phyloP scores from a whole-genome alignment of 345 rosid species.

The Camelina sativa region DNA sequence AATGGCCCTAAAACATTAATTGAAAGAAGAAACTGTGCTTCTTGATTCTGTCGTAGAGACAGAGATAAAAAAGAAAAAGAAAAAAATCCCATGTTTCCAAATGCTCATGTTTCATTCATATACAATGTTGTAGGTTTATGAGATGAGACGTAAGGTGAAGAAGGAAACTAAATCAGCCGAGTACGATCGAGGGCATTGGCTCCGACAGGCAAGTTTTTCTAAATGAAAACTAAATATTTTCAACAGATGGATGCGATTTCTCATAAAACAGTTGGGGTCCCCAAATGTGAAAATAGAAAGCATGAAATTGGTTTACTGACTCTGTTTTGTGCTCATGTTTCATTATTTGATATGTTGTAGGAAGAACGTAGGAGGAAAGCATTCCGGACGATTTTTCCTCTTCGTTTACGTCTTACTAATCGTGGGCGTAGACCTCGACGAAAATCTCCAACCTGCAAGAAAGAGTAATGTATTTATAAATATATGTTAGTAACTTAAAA shows the following conservation, averaged over 20 bases:
- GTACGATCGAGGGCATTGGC: too few relatives aligned
- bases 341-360: not conserved
- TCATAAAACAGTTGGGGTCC: too few relatives aligned
- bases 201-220: not conserved
- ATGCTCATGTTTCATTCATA: too few relatives aligned
- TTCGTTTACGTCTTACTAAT: not conserved
- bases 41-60: too few relatives aligned
- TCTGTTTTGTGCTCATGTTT: not conserved
- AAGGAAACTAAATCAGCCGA: too few relatives aligned
- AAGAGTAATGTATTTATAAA: not conserved
- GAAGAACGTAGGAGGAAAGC: not conserved
- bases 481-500: too few relatives aligned
- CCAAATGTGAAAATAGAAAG: not conserved
- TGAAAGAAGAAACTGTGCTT: too few relatives aligned
- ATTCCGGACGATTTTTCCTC: not conserved
- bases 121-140: too few relatives aligned
- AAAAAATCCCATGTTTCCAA: too few relatives aligned
- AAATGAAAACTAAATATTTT: not conserved
- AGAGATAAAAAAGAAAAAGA: too few relatives aligned
- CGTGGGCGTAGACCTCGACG: not conserved
- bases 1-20: too few relatives aligned
- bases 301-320: not conserved
- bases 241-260: not conserved
- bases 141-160: too few relatives aligned
- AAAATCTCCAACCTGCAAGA: not conserved